These are phyloP conservation scores for Pogostemon cablin DNA, from an alignment of 257 asterid species.

Conservation along the genomic window DNA sequence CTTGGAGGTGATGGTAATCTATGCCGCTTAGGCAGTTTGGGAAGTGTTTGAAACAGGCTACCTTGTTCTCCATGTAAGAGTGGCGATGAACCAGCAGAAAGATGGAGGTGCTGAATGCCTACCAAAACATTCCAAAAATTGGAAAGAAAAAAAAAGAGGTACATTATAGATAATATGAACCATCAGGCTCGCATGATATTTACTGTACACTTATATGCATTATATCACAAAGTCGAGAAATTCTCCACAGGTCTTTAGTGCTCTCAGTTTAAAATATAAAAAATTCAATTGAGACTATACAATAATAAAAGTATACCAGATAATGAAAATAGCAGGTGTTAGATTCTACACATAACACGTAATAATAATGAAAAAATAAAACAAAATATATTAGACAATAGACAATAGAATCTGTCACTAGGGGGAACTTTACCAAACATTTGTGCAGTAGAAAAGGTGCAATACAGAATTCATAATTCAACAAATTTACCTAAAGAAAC, in stretches of 20 bases:
- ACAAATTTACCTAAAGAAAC: slow-evolving; percentile 44
- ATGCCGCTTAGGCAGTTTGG: too few species aligned
- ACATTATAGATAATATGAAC: too few species aligned
- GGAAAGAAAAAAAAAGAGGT: too few species aligned
- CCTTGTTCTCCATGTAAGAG: too few species aligned
- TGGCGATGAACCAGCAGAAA: too few species aligned
- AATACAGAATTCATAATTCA: neutral
- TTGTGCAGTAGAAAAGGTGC: neutral
- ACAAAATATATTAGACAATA: too few species aligned
- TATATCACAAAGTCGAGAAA: neutral
- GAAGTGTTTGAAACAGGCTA: too few species aligned
- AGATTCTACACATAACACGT: neutral
- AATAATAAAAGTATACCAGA: neutral
- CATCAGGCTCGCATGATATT: too few species aligned
- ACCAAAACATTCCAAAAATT: neutral
- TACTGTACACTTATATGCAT: too few species aligned
- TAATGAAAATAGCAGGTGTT: neutral
- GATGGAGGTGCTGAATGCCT: too few species aligned
- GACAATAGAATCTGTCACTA: neutral
- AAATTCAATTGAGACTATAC: neutral
- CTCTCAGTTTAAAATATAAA: neutral
- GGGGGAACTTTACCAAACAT: neutral
- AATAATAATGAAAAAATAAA: neutral
- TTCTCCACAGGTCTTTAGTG: neutral
- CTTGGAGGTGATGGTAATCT: too few species aligned